Evolutionary conservation across 148 eudicot genomes (phyloP).

Genomic region (Salicornia ramosissima): DNA sequence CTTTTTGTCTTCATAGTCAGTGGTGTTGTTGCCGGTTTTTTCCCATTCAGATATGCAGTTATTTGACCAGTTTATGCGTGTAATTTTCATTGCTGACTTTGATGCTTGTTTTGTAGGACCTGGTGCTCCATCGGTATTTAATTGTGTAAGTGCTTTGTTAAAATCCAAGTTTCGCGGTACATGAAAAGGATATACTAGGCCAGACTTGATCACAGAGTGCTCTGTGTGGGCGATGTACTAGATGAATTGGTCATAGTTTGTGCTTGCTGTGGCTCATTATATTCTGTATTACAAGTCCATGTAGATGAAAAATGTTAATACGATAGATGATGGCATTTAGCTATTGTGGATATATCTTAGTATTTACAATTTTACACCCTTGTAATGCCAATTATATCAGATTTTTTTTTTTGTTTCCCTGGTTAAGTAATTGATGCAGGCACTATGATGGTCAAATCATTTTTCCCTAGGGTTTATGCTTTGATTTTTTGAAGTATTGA

Average conservation of each 20-base stretch:
- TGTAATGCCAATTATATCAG: neutral
- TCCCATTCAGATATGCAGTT: too few relatives aligned
- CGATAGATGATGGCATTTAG: neutral
- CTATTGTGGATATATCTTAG: neutral
- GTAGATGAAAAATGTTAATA: neutral
- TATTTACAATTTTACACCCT: neutral
- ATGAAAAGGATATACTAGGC: neutral
- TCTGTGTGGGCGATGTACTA: neutral
- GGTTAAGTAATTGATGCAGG: too few relatives aligned
- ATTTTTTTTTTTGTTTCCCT: too few relatives aligned
- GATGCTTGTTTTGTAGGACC: constrained; percentile 58
- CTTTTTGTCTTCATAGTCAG: neutral
- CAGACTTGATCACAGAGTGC: neutral
- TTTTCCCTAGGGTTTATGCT: constrained; percentile 5
- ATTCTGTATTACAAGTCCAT: neutral
- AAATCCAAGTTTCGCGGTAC: neutral
- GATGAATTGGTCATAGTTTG: neutral
- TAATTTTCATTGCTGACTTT: neutral
- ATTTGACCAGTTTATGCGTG: neutral
- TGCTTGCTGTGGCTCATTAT: neutral
- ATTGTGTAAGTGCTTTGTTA: constrained; percentile 54
- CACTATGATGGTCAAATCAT: neutral
- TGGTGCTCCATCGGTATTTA: constrained; percentile 77
- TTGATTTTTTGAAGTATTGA: neutral
- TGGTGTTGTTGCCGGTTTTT: neutral